Evolutionary conservation across 306 rosid genomes (phyloP).

Genomic region (Rubus idaeus): DNA sequence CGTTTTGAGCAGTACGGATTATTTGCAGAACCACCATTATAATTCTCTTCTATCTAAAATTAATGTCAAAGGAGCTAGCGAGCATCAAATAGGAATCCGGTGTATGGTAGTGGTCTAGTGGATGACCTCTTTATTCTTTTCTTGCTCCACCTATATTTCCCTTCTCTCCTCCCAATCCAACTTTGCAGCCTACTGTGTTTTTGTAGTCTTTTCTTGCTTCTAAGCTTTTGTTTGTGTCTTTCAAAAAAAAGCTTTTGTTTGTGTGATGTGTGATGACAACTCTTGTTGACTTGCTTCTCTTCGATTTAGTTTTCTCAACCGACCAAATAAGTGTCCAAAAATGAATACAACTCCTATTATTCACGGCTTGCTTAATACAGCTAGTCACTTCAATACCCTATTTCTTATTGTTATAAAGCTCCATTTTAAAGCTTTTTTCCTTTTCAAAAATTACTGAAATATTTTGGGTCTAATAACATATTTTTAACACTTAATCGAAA

Average conservation of each 20-base stretch:
- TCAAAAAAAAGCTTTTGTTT: too few species aligned
- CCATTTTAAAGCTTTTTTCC: too few species aligned
- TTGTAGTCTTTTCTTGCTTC: background rate
- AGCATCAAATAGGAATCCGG: slow-evolving; percentile 48
- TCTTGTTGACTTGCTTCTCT: background rate
- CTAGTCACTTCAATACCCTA: too few species aligned
- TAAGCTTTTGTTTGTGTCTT: background rate
- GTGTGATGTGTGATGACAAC: background rate
- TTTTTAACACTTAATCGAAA: too few species aligned
- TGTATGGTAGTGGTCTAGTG: slow-evolving; percentile 55
- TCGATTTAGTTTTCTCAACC: background rate
- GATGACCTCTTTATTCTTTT: slow-evolving; percentile 61
- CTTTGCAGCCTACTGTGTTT: background rate
- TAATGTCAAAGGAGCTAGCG: background rate
- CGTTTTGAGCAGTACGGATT: slow-evolving; percentile 2
- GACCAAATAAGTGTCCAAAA: background rate
- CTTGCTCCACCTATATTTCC: slow-evolving; percentile 41
- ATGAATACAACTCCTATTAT: too few species aligned
- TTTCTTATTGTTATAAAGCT: too few species aligned
- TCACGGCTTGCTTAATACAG: too few species aligned
- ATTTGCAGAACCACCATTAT: slow-evolving; percentile 10
- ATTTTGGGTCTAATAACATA: too few species aligned
- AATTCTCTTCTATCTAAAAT: slow-evolving; percentile 18
- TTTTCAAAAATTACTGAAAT: too few species aligned
- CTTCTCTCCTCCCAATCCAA: slow-evolving; percentile 18